A percentile compares a stretch with the other conserved stretches of the same genome.
Conservation (phyloP, 352 stramenopile species). For the Phytophthora aleatoria region DNA sequence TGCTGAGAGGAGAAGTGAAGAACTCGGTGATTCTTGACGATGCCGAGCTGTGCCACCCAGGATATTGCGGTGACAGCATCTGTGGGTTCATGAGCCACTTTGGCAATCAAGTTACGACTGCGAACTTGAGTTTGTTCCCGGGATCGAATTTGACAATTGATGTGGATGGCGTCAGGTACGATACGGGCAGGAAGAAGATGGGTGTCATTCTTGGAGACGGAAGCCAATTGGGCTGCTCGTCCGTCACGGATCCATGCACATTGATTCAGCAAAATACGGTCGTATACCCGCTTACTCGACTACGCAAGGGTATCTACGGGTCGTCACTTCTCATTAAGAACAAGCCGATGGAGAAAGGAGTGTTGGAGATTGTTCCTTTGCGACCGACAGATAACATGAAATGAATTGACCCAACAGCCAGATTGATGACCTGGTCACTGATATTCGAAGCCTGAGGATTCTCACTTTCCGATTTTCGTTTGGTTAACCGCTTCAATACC, state of each 20-base stretch:
- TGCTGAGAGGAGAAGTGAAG: constrained; percentile 74
- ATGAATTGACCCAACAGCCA: constrained; percentile 5
- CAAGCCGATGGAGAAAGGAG: constrained; percentile 74
- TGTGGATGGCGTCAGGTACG: constrained; percentile 43
- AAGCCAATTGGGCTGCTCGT: constrained; percentile 74
- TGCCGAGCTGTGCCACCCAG: constrained; percentile 73
- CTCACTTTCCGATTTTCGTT: constrained; percentile 16
- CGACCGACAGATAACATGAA: constrained; percentile 6
- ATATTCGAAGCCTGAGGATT: background rate
- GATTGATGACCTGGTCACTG: constrained; percentile 4
- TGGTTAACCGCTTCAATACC: background rate
- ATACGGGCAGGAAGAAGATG: constrained; percentile 72
- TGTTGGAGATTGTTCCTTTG: constrained; percentile 53
- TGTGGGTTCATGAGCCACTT: constrained; percentile 82
- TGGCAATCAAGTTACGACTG: constrained; percentile 83
- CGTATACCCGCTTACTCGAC: constrained; percentile 68
- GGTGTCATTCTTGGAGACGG: constrained; percentile 74
- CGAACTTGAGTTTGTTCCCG: constrained; percentile 68
- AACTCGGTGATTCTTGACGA: constrained; percentile 75
- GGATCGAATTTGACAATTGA: constrained; percentile 40
- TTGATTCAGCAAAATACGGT: constrained; percentile 61
- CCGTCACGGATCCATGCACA: constrained; percentile 77
- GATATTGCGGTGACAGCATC: constrained; percentile 78
- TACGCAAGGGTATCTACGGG: constrained; percentile 73
- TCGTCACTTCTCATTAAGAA: constrained; percentile 79